Base-by-base conservation (phyloP, 2,329 filamentous ascomycete genomes). In the Chlorencoelia australis region DNA sequence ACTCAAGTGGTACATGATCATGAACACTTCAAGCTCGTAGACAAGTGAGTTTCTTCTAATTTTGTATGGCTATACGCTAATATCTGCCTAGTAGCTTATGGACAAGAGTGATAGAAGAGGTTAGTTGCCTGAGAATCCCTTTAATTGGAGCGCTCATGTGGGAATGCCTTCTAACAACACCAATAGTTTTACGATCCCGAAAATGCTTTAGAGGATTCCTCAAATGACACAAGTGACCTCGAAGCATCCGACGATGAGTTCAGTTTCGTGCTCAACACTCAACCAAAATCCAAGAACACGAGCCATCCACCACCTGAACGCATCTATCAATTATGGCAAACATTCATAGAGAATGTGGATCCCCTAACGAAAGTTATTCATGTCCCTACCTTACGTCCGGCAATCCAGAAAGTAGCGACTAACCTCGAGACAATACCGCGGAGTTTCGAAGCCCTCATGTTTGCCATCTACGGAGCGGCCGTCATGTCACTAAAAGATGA, bases 281-380 rank as follows among this genome's bases (percentile, higher is more conserved):
- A 37, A 26, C 33, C 36, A 15, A 33, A 33, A 20, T 35, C 38
- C n/a, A 32, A 21, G 11, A 25, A 35, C 24, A 35, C n/a, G 24
- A 24, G 19, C 42, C 31, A 33, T 24, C 31, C 82, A 40, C 18
- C 39, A 5, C 20, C 68, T 22, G 66, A 73, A 19, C 69, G 73
- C 40, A 74, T 75, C 35, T 67, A 74, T 42, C 69, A 75, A 46
- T 60, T 78, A 24, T 83, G 79, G 77, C 75, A 81, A 54, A 66
- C 73, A 13, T 83, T 80, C 50, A 66, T 82, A 34, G 69, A 73
- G 43, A 81, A 81, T 47, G 71, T 83, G 46, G 75, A 83, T 46
- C 76, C 79, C 0, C 55, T 84, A 6, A 63, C 82, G 27, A 82
- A 82, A 49, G 63, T 83, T 40, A 76, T 73, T 0, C 79, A 83